Base-by-base conservation (phyloP, 164 flowering plant species). In the Echeveria elegans region DNA sequence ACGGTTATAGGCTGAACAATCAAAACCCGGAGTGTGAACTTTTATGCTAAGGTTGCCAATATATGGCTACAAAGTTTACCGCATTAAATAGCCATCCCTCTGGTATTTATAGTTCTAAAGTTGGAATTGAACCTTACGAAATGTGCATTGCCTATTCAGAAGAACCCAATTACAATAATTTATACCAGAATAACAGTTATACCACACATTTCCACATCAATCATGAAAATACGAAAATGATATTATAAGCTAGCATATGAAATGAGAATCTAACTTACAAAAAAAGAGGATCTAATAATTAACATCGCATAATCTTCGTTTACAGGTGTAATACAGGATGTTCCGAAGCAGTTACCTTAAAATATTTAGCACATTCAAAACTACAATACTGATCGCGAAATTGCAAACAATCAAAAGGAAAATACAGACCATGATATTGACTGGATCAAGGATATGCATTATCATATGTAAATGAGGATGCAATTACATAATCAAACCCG, bases 401-500 rank as follows among this genome's bases (percentile, higher is more conserved):
- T 21, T 21, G 28, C 29, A 52, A 10, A 52, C 21, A 28, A 12
- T 10, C 37, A 34, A 34, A 34, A 28, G 32, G 19, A 56, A 32
- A 26, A 24, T 28, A 12, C 11, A 12, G 19, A 56, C 10, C 61
- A 56, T 5, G 19, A 11, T 53, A 53, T 14, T 56, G 31, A 56
- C 61, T 56, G 5, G 14, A 28, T 14, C 14, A 28, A 56, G 6
- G 61, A 56, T 56, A 56, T 16, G 32, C 34, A 56, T 14, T 7
- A 28, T 15, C 61, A 56, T 56, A 28, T 10, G n/a, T 56, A 56
- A 56, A 56, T 34, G 66, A 63, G 43, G 66, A 36, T 63, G 45
- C 88, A 28, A 28, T 87, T 87, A 93, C 98, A 75, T 71, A 75
- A 74, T 93, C 98, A 87, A 93, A 93, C 53, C 96, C 98, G 52